These are phyloP conservation scores for Volvox carteri DNA, from an alignment of 163 green algal species.

Conservation along the genomic window DNA sequence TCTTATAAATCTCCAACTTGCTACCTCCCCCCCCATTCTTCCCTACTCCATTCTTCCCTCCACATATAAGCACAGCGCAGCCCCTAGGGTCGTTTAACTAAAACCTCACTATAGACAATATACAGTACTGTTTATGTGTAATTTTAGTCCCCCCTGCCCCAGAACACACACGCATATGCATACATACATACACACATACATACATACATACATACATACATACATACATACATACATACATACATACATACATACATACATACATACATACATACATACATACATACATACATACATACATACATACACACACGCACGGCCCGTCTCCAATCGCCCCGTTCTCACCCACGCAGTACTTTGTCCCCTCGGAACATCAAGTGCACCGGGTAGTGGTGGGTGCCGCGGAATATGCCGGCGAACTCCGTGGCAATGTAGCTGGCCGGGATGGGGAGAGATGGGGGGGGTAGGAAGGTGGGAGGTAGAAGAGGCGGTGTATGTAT, in stretches of 20 bases:
- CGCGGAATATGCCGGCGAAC: slow-evolving; percentile 92
- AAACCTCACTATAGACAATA: too few relatives aligned
- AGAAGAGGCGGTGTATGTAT: too few relatives aligned
- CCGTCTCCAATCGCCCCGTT: slow-evolving; percentile 49
- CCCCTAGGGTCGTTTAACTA: too few relatives aligned
- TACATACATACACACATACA: not conserved
- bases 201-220: slow-evolving; percentile 14
- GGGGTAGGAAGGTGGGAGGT: too few relatives aligned
- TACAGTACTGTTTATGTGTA: not conserved
- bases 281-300: not conserved
- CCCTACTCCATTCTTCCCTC: too few relatives aligned
- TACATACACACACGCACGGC: slow-evolving; percentile 32
- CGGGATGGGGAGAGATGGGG: not conserved
- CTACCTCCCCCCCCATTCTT: too few relatives aligned
- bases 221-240: not conserved
- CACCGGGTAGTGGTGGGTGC: slow-evolving; percentile 68
- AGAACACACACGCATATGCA: not conserved
- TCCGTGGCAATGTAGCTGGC: slow-evolving; percentile 93
- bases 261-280: not conserved
- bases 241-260: not conserved
- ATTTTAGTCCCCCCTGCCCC: not conserved
- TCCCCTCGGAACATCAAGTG: slow-evolving; percentile 87
- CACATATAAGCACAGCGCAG: too few relatives aligned
- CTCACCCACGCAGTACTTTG: slow-evolving; percentile 71
- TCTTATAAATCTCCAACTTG: too few relatives aligned